Evolutionary conservation across 768 basidiomycete genomes (phyloP), one percentile per base, ranked within the genome.

Genomic region (Arthromyces matolae): DNA sequence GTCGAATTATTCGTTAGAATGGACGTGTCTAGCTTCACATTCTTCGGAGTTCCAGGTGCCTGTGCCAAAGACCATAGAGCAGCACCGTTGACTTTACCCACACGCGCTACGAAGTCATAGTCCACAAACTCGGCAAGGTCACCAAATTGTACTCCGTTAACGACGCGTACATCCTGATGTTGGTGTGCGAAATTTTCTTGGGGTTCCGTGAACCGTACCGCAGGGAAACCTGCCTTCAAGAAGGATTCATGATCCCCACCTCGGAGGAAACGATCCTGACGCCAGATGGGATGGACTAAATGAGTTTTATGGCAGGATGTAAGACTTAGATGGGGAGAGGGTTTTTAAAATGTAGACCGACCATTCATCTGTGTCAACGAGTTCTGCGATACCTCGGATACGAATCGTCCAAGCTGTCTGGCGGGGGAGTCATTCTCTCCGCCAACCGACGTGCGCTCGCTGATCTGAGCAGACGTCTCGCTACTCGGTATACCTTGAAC

Each of bases 151-250:
- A 71, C 58, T 7, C 77, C 77, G 28, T 76, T 66, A 28, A 60
- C 65, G 35, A 81, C 69, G 20, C 78, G 73, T 34, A 75, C 67
- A 55, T 81, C 71, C 59, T 81, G 79, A 58, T 80, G 77, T 60
- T 81, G 78, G 56, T 79, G 78, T 27, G 73, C 76, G 57, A 77
- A 79, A 57, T 80, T 71, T 59, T 81, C 78, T 58, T 75, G 64
- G 7, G 78, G 78, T 52, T 80, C 79, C 1, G 76, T 79, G 66
- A 79, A 80, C 20, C 78, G 73, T 20, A 78, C 73, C 0, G 78
- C 79, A 8, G 79, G 66, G 64, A 73, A 78, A 10, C 78, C 78
- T 49, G 64, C 64, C 27, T 62, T 54, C 22, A 79, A 65, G 75
- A 80, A 80, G 14, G 73, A 71, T 31, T 66, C 54, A 52, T 80